These are phyloP conservation scores for Talaromyces sp. DNA, from an alignment of 2,329 filamentous ascomycete species.

Conservation along the genomic window DNA sequence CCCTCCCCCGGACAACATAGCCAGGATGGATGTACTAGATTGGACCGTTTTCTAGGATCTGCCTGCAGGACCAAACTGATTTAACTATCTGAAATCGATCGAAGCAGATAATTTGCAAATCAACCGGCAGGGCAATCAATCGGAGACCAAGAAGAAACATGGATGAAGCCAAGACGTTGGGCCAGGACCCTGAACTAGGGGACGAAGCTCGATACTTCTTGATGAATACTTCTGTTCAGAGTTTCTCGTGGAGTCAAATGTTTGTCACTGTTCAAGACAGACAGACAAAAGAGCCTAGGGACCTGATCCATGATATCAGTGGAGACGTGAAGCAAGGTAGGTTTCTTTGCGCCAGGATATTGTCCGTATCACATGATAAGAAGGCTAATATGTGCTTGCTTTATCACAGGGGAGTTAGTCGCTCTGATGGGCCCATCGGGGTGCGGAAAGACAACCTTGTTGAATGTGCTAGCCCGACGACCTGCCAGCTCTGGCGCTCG, in stretches of 20 bases:
- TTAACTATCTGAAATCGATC: no score
- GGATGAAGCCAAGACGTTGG: conserved; percentile 4
- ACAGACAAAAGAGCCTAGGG: conserved; percentile 63
- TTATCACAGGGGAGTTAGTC: conserved; percentile 65
- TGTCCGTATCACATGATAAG: not conserved
- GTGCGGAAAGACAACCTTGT: conserved; percentile 78
- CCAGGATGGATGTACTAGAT: not conserved
- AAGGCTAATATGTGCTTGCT: not conserved
- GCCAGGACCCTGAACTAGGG: conserved; percentile 38
- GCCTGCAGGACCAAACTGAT: no score
- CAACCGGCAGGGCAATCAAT: not conserved
- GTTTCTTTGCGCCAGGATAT: conserved; percentile 1
- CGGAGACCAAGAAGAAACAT: not conserved
- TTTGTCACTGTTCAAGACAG: conserved; percentile 74
- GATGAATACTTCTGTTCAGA: conserved; percentile 64
- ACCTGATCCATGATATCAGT: conserved; percentile 64
- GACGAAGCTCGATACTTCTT: conserved; percentile 32
- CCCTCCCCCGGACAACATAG: not conserved
- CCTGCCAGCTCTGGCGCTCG: conserved; percentile 56
- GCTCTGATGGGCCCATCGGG: conserved; percentile 80
- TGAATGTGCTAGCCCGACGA: conserved; percentile 75
- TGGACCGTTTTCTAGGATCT: not conserved
- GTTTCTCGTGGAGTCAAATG: conserved; percentile 67
- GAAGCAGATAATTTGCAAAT: no score
- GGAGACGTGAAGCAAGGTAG: conserved; percentile 66